Evolutionary conservation across 2,329 filamentous ascomycete species (phyloP).

Genomic region (Neofusicoccum sp.): DNA sequence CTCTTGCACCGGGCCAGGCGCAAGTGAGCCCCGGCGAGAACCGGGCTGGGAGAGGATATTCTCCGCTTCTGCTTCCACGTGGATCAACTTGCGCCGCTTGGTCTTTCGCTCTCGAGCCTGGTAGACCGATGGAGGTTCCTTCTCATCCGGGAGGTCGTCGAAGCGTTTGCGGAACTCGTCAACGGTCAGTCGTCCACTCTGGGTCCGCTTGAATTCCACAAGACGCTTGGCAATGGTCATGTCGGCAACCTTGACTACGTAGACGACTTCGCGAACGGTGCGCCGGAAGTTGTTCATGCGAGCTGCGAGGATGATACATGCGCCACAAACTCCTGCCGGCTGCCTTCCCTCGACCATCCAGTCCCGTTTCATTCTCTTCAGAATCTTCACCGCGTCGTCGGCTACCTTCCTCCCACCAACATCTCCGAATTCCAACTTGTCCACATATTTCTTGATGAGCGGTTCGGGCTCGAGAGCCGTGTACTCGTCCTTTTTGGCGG

Average conservation of each 20-base stretch:
- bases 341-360: conserved; percentile 97
- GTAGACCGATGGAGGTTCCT: conserved; percentile 76
- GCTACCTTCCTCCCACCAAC: conserved; percentile 79
- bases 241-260: conserved; percentile 95
- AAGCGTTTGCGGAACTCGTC: conserved; percentile 78
- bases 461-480: conserved; percentile 80
- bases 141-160: conserved; percentile 65
- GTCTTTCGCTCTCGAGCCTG: conserved; percentile 58
- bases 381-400: conserved; percentile 82
- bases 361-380: conserved; percentile 91
- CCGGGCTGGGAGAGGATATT: background rate
- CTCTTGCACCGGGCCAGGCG: conserved; percentile 15
- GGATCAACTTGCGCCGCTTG: conserved; percentile 36
- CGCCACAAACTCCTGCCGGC: conserved; percentile 91
- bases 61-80: conserved; percentile 23
- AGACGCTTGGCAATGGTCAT: conserved; percentile 89
- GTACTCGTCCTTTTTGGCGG: conserved; percentile 29
- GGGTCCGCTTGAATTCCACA: conserved; percentile 87
- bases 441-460: conserved; percentile 87
- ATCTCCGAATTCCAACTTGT: conserved; percentile 86
- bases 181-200: conserved; percentile 81
- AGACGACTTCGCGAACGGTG: conserved; percentile 93
- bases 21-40: conserved; percentile 9
- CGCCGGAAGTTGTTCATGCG: conserved; percentile 98
- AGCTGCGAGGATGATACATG: conserved; percentile 90